phyloP scores from a whole-genome alignment of 208 protist genomes.

The Wallacemonas sp. region DNA sequence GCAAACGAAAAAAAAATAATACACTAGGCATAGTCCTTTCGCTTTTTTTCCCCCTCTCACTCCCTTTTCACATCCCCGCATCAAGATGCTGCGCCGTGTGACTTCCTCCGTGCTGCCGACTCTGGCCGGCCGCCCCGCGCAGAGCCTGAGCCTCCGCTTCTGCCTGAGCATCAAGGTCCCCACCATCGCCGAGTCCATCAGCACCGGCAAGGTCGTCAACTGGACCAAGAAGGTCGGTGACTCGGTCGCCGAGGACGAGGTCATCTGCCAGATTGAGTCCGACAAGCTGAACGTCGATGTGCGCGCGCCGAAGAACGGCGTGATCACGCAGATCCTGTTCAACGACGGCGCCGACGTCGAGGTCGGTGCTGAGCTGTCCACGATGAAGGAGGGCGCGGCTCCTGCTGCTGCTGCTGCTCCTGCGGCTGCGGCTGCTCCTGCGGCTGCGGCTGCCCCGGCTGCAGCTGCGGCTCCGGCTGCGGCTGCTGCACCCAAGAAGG shows the following conservation, averaged over 20 bases:
- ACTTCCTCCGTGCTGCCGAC: slow-evolving; percentile 32
- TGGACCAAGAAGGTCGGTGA: slow-evolving; percentile 97
- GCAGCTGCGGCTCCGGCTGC: too few species aligned
- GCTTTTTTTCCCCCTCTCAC: neutral
- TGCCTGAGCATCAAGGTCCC: slow-evolving; percentile 94
- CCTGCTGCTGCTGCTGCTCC: slow-evolving; percentile 18
- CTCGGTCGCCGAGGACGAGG: slow-evolving; percentile 95
- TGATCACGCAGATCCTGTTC: slow-evolving; percentile 92
- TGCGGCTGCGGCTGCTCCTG: slow-evolving; percentile 9
- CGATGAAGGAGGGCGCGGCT: slow-evolving; percentile 82
- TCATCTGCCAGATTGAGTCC: slow-evolving; percentile 97
- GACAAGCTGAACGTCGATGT: slow-evolving; percentile 98
- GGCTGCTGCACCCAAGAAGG: slow-evolving; percentile 6
- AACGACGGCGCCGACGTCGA: slow-evolving; percentile 89
- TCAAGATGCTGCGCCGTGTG: slow-evolving; percentile 50
- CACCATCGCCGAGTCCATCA: slow-evolving; percentile 98
- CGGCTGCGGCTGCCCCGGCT: slow-evolving; percentile 27
- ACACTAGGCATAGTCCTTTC: neutral
- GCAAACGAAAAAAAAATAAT: neutral
- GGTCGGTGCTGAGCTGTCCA: slow-evolving; percentile 89
- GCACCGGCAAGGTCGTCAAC: slow-evolving; percentile 94
- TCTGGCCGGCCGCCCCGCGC: slow-evolving; percentile 18
- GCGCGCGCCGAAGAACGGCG: slow-evolving; percentile 90
- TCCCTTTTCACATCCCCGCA: neutral
- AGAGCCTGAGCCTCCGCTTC: slow-evolving; percentile 70